phyloP scores from a whole-genome alignment of 805 yeast species.

The Wickerhamomyces pijperi region DNA sequence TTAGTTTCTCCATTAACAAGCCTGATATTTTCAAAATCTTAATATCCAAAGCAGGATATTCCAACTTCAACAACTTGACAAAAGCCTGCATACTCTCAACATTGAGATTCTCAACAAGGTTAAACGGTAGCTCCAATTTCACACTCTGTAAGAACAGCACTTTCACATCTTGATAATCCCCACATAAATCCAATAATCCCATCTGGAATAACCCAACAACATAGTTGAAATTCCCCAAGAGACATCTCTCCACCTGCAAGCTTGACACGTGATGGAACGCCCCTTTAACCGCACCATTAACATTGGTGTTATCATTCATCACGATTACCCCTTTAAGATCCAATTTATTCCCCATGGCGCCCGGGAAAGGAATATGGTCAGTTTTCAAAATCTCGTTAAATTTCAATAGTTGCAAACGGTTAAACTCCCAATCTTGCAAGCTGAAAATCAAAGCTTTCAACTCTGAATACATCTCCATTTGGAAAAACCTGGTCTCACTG shows the following conservation, averaged over 20 bases:
- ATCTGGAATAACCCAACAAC: slow-evolving; percentile 41
- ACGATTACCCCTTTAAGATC: slow-evolving; percentile 55
- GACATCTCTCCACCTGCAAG: slow-evolving; percentile 40
- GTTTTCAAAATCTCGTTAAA: slow-evolving; percentile 38
- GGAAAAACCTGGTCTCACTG: slow-evolving; percentile 30
- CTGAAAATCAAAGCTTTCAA: slow-evolving; percentile 51
- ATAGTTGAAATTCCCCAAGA: slow-evolving; percentile 34
- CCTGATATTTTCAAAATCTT: slow-evolving; percentile 34
- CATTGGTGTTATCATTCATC: slow-evolving; percentile 39
- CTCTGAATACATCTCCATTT: slow-evolving; percentile 55
- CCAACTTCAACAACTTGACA: slow-evolving; percentile 25
- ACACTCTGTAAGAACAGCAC: slow-evolving; percentile 47
- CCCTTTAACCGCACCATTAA: slow-evolving; percentile 59
- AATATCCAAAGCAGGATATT: slow-evolving; percentile 30
- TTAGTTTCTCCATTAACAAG: slow-evolving; percentile 26
- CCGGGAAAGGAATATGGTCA: slow-evolving; percentile 48
- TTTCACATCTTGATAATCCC: slow-evolving; percentile 38
- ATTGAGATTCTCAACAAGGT: slow-evolving; percentile 50
- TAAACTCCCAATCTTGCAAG: slow-evolving; percentile 31
- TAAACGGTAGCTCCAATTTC: slow-evolving; percentile 48
- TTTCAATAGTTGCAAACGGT: slow-evolving; percentile 31
- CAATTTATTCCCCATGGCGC: slow-evolving; percentile 44
- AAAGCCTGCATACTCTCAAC: slow-evolving; percentile 31
- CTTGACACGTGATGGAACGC: no score
- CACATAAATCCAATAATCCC: slow-evolving; percentile 43